Conservation (phyloP, 1,284 basidiomycete genomes). For the Leucoagaricus sp. region DNA sequence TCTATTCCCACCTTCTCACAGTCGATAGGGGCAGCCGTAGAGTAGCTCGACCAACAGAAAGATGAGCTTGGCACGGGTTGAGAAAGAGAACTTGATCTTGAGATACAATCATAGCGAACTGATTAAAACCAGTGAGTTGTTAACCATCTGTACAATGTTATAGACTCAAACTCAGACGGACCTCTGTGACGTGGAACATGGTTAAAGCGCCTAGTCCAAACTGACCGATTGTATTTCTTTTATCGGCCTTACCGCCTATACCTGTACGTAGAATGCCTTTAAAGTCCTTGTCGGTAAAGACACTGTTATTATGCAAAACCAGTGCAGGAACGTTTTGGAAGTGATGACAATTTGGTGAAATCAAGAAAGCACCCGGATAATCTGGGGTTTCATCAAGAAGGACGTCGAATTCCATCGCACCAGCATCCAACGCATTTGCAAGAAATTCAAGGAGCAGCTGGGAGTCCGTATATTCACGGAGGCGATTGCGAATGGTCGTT, state of each 20-base stretch:
- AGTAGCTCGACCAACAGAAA: conserved; percentile 33
- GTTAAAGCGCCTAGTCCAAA: conserved; percentile 52
- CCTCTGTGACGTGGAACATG: conserved; percentile 52
- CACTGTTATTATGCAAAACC: conserved; percentile 44
- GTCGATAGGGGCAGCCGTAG: conserved; percentile 28
- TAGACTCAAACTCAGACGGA: conserved; percentile 24
- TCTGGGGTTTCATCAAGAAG: conserved; percentile 31
- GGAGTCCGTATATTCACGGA: conserved; percentile 40
- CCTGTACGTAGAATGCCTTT: conserved; percentile 44
- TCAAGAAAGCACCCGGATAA: conserved; percentile 18
- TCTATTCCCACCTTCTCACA: conserved; percentile 30
- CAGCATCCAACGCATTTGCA: conserved; percentile 52
- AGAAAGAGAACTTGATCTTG: conserved; percentile 42
- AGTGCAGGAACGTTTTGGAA: conserved; percentile 37
- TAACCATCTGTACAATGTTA: too few relatives aligned
- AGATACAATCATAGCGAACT: conserved; percentile 49
- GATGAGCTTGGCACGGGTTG: conserved; percentile 42
- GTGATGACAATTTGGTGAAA: conserved; percentile 33
- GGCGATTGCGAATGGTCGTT: conserved; percentile 32
- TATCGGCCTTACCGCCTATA: conserved; percentile 42
- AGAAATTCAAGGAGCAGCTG: conserved; percentile 49
- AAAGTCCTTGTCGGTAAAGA: conserved; percentile 43
- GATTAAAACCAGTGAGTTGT: not conserved
- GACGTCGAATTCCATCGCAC: conserved; percentile 40
- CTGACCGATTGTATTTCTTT: conserved; percentile 42